A percentile compares a stretch with the other conserved stretches of the same genome.
These are phyloP conservation scores for Amanita rubescens DNA, from an alignment of 768 basidiomycete species.

Conservation along the genomic window DNA sequence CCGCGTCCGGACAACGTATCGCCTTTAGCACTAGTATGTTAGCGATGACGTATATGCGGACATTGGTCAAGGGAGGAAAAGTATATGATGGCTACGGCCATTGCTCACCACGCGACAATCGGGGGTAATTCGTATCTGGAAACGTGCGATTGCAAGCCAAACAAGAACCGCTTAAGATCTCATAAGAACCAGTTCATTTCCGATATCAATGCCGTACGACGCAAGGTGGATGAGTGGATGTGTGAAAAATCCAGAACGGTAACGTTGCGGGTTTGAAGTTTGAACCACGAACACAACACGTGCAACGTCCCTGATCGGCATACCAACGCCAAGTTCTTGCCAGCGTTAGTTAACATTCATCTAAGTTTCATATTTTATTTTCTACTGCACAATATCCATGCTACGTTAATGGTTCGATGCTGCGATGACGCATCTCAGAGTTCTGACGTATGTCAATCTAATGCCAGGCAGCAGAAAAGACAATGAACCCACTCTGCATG, in stretches of 20 bases:
- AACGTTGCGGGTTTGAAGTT: background rate
- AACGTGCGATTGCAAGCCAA: background rate
- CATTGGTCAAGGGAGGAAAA: background rate
- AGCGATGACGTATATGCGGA: background rate
- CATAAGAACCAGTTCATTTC: background rate
- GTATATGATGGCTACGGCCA: background rate
- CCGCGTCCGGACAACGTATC: background rate
- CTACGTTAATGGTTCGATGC: background rate
- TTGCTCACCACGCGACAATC: background rate
- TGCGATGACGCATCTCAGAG: background rate
- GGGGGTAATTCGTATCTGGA: background rate
- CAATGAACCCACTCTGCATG: conserved; percentile 71
- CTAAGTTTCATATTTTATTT: background rate
- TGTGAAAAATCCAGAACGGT: too few relatives aligned
- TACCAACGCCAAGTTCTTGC: too few relatives aligned
- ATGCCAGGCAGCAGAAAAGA: conserved; percentile 1
- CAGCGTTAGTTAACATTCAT: background rate
- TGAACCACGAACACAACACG: background rate
- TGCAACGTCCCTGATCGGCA: conserved; percentile 5
- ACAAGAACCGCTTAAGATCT: background rate
- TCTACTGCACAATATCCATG: background rate
- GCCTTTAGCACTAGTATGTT: background rate
- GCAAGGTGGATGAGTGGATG: background rate
- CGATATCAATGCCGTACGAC: background rate
- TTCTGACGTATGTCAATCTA: conserved; percentile 7